A percentile compares a stretch with the other conserved stretches of the same genome.
These are phyloP conservation scores for Cynanchum wilfordii DNA, from an alignment of 257 asterid genomes.

Conservation along the genomic window DNA sequence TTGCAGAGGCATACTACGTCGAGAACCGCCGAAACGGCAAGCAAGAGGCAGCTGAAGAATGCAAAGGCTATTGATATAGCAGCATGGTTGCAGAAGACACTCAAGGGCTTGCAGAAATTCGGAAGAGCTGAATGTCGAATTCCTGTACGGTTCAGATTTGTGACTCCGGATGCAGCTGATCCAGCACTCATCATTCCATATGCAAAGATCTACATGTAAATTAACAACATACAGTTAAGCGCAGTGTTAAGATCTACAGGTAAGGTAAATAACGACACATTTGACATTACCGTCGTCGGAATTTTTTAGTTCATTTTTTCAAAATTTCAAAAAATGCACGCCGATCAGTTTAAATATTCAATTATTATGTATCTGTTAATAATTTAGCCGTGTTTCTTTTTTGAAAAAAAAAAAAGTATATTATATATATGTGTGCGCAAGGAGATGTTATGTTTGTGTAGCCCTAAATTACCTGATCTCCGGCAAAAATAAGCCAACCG, in stretches of 20 bases:
- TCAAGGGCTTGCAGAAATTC: slow-evolving; percentile 76
- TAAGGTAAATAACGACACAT: no score
- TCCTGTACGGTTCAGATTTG: slow-evolving; percentile 76
- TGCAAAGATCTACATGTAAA: slow-evolving; percentile 47
- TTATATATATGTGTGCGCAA: not conserved
- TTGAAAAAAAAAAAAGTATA: no score
- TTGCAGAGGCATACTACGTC: slow-evolving; percentile 60
- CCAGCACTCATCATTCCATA: slow-evolving; percentile 82
- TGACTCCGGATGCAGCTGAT: slow-evolving; percentile 83
- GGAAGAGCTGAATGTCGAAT: slow-evolving; percentile 71
- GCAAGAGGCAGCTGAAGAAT: slow-evolving; percentile 56
- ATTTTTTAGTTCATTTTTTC: no score
- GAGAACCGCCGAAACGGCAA: slow-evolving; percentile 55
- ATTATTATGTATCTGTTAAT: no score
- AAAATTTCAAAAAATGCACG: no score
- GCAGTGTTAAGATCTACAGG: not conserved
- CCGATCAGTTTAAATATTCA: no score
- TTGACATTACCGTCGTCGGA: no score
- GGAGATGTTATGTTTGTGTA: not conserved
- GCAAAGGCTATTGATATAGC: slow-evolving; percentile 72
- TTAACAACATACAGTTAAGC: not conserved
- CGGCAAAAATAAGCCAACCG: slow-evolving; percentile 81
- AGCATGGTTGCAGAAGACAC: slow-evolving; percentile 57
- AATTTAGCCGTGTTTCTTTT: no score
- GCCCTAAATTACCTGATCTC: slow-evolving; percentile 54